Evolutionary conservation across 306 rosid genomes (phyloP), one percentile per base, ranked within the genome.

Genomic region (Adenanthera pavonina): DNA sequence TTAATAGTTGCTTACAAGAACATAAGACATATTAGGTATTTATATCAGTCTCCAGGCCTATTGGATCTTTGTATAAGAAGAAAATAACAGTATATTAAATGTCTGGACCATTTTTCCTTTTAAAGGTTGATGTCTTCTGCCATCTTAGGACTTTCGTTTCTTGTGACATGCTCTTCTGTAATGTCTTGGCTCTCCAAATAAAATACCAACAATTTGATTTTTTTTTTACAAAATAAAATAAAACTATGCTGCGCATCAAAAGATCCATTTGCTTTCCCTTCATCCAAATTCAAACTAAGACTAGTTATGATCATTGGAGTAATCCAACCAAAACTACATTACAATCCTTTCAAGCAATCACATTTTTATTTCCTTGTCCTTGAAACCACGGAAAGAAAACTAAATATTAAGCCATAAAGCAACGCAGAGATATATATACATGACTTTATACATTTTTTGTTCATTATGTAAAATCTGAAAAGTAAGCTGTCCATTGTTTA

Each of bases 371-470:
- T 75, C 51, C 78, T 69, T 52, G 60, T 25, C 43, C 56, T 56
- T 15, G 6, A 64, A 64, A 54, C 33, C 19, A 44, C 1, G 30
- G 19, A 25, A 49, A 72, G 54, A 67, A 56, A 30, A 77, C 14
- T 5, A 68, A 40, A 20, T 36, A 8, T 73, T 16, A 19, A 83
- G 40, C 35, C 35, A 47, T 20, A 53, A n/a, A 54, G 34, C 12
- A 76, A 81, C 36, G 59, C 12, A 47, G 19, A 76, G 40, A 77
- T 43, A 62, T 79, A 76, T 49, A 74, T 48, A 49, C 43, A 40
- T 65, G 57, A 46, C 62, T 2, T 3, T 14, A 49, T 13, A 49
- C 54, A 5, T 2, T 6, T 52, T 2, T 52, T 53, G 4, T 25
- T 25, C 30, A 25, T 25, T 25, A 25, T 25, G 30, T 25, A 25